These are phyloP conservation scores for Solanum dulcamara DNA, from an alignment of 257 asterid genomes.

Conservation along the genomic window DNA sequence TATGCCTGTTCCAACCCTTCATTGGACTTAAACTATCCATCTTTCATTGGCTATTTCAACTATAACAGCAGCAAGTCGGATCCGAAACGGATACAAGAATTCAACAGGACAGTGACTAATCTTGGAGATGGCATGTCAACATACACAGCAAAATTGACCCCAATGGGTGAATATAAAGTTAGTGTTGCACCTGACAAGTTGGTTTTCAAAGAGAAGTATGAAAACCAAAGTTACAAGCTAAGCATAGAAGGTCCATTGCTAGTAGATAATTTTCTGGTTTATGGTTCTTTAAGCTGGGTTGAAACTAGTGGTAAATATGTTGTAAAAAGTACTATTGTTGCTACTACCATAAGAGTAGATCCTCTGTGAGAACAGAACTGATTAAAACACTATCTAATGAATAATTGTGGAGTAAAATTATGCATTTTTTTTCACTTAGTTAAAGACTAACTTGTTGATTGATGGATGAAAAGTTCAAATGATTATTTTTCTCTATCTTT, in stretches of 20 bases:
- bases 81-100: constrained; percentile 15
- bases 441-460: neutral
- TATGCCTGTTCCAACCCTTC: constrained; percentile 44
- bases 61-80: neutral
- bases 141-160: constrained; percentile 23
- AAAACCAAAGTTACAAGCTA: constrained; percentile 47
- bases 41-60: constrained; percentile 48
- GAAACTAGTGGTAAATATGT: constrained; percentile 29
- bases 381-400: neutral
- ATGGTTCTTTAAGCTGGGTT: constrained; percentile 51
- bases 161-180: constrained; percentile 25
- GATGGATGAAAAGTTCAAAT: neutral
- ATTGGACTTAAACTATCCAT: constrained; percentile 64
- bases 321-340: constrained; percentile 58
- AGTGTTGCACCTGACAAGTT: constrained; percentile 46
- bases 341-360: constrained; percentile 13
- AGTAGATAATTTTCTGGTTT: constrained; percentile 5
- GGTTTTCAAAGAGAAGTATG: constrained; percentile 33
- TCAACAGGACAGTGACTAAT: constrained; percentile 52
- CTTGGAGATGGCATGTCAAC: constrained; percentile 33
- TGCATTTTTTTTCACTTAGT: neutral
- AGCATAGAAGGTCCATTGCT: constrained; percentile 25
- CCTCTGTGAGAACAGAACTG: neutral
- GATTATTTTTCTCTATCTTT: neutral
- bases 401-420: neutral